Percentiles rank a stretch among this genome's conserved stretches.
Evolutionary conservation across 495 filamentous ascomycete genomes (phyloP).

Genomic region (Penicillium lividum): DNA sequence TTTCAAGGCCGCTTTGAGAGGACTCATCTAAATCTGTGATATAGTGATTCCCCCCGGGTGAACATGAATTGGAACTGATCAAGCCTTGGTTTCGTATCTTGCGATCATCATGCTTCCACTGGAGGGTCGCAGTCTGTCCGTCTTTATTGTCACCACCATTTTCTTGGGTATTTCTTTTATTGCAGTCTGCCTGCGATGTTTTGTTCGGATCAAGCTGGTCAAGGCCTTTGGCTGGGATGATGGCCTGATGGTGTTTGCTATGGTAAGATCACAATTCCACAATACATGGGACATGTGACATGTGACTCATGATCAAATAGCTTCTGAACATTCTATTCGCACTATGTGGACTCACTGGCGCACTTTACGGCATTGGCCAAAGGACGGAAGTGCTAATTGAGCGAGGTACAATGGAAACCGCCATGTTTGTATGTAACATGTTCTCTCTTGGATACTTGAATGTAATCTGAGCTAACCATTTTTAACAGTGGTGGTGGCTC

Average conservation of each 20-base stretch:
- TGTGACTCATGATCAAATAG: conserved; percentile 6
- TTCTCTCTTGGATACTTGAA: too few relatives aligned
- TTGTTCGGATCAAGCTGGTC: conserved; percentile 41
- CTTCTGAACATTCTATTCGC: conserved; percentile 39
- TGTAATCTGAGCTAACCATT: conserved; percentile 6
- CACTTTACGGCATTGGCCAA: conserved; percentile 40
- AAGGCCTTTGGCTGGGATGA: conserved; percentile 50
- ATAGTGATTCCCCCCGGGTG: not conserved
- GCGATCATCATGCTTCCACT: conserved; percentile 35
- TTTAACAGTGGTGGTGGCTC: conserved; percentile 43
- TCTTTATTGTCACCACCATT: conserved; percentile 42
- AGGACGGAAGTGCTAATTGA: conserved; percentile 19
- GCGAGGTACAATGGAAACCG: conserved; percentile 30
- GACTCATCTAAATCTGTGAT: not conserved
- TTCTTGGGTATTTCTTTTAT: conserved; percentile 42
- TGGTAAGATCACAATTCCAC: conserved; percentile 27
- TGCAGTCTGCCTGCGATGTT: conserved; percentile 42
- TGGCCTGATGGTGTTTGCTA: conserved; percentile 42
- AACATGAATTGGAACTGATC: conserved; percentile 7
- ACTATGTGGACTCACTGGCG: conserved; percentile 40
- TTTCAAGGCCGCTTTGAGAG: not conserved
- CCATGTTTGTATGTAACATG: conserved; percentile 40
- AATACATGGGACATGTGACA: not conserved
- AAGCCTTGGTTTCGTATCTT: conserved; percentile 1
- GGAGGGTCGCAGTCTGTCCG: conserved; percentile 38